A percentile compares a stretch with the other conserved stretches of the same genome.
Conservation (phyloP, 2,329 filamentous ascomycete species). For the Talaromyces sp. region DNA sequence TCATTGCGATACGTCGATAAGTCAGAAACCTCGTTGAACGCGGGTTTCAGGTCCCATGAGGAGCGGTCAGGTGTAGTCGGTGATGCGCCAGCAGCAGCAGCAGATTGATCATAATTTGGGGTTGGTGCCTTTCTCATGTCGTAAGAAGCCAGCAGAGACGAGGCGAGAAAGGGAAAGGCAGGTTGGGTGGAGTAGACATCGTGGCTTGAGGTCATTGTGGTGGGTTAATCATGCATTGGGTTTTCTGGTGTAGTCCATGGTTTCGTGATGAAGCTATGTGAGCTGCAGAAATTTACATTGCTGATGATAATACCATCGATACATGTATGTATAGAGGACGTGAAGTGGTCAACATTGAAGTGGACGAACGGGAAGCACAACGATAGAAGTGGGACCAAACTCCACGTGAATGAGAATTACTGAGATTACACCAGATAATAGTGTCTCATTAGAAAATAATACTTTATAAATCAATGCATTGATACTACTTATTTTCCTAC, state of each 20-base stretch:
- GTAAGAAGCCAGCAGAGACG: conserved; percentile 19
- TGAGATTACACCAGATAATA: not conserved
- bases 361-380: not conserved
- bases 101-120: not conserved
- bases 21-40: conserved; percentile 15
- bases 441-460: too few species aligned
- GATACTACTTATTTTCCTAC: not conserved
- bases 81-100: not conserved
- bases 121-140: not conserved
- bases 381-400: not conserved
- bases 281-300: not conserved
- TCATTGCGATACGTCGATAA: conserved; percentile 14
- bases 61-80: not conserved
- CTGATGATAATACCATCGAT: not conserved
- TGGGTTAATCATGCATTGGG: not conserved
- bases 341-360: too few species aligned
- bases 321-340: not conserved
- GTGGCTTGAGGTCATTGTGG: not conserved
- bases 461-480: not conserved
- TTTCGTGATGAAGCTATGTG: not conserved
- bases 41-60: conserved; percentile 20
- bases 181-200: conserved; percentile 23
- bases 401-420: not conserved
- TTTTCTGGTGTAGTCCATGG: not conserved
- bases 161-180: conserved; percentile 26